Evolutionary conservation across 2,329 filamentous ascomycete species (phyloP).

Genomic region (Aureobasidium lini): DNA sequence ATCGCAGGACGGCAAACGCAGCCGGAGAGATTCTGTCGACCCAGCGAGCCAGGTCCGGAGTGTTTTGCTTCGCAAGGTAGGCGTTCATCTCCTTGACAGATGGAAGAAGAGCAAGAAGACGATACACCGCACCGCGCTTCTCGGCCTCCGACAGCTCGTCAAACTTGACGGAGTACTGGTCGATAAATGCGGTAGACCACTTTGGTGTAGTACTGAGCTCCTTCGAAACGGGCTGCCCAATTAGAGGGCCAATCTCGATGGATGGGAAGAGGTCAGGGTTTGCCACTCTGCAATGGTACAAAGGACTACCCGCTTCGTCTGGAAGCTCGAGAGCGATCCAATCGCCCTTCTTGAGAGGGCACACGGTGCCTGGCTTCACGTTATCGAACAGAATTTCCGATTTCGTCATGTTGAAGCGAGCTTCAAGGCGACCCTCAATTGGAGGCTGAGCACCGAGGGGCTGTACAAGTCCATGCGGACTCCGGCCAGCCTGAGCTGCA

Average conservation of each 20-base stretch:
- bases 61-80: constrained; percentile 35
- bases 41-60: constrained; percentile 45
- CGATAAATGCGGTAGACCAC: constrained; percentile 30
- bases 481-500: not conserved
- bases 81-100: constrained; percentile 50
- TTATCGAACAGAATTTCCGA: constrained; percentile 1
- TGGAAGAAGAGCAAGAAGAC: constrained; percentile 53
- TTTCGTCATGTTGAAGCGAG: not conserved
- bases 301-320: constrained; percentile 12
- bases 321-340: constrained; percentile 41
- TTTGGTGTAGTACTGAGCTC: constrained; percentile 2
- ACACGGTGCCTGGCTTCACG: constrained; percentile 14
- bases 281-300: constrained; percentile 44
- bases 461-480: not conserved
- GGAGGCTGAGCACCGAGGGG: not conserved
- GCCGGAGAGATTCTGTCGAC: constrained; percentile 55
- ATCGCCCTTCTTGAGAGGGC: constrained; percentile 39
- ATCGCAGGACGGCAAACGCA: constrained; percentile 63
- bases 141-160: constrained; percentile 41
- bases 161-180: constrained; percentile 50
- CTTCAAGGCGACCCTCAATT: not conserved
- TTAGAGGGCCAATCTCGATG: constrained; percentile 23
- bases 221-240: not conserved
- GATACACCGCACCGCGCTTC: constrained; percentile 46
- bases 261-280: constrained; percentile 39